Base-by-base conservation (phyloP, 768 basidiomycete species). In the Rhodosporidiobolus sp. region DNA sequence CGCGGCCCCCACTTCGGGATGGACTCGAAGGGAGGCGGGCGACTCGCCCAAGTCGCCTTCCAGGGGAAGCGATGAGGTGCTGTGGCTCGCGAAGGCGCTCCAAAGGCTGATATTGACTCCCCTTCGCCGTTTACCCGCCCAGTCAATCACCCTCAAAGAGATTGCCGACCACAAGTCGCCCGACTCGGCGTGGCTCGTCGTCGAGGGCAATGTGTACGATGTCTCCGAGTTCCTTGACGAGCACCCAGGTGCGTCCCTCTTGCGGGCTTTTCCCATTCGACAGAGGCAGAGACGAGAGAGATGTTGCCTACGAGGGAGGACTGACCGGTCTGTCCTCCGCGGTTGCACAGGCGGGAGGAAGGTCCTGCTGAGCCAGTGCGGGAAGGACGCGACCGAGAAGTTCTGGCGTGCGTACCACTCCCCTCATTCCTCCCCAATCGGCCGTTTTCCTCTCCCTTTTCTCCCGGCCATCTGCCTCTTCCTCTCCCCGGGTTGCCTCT, bases 401-500 rank as follows among this genome's bases (percentile, higher is more conserved):
- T 76, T 76, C 62, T 72, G 70, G 70, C 66, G 67, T 69, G n/a
- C n/a, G 67, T 57, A n/a, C n/a, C n/a, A n/a, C n/a, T n/a, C n/a
- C n/a, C n/a, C n/a, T n/a, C n/a, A n/a, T n/a, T n/a, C n/a, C n/a
- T n/a, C n/a, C n/a, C n/a, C n/a, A n/a, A n/a, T n/a, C n/a, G n/a
- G n/a, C n/a, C n/a, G n/a, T n/a, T n/a, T n/a, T n/a, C n/a, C n/a
- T n/a, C n/a, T n/a, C 28, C 45, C 20, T 53, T 24, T 45, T 26
- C 32, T 34, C 10, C 53, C n/a, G n/a, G n/a, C n/a, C n/a, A n/a
- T 26, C 17, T 11, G n/a, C 16, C 66, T 24, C 38, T 58, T 58
- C 56, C 19, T 11, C 20, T 5, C 35, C 26, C 38, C 35, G 19
- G 19, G 28, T 3, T 28, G 4, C 38, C 8, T 7, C 43, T 61